These are phyloP conservation scores for Fomitopsis schrenkii DNA, from an alignment of 1,284 basidiomycete genomes.

Conservation along the genomic window DNA sequence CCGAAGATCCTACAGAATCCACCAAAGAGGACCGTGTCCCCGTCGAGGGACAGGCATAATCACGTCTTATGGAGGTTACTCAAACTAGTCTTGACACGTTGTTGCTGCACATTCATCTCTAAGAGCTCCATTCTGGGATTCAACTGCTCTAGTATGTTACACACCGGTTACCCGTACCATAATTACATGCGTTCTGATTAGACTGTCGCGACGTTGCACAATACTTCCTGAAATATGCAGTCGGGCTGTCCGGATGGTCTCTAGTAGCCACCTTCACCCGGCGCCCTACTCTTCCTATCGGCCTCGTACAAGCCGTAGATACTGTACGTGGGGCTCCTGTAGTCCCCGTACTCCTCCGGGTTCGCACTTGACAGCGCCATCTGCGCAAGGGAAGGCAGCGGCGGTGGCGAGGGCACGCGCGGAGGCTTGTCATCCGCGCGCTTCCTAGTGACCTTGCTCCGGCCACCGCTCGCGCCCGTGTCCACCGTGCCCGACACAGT, in stretches of 20 bases:
- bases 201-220: constrained; percentile 3
- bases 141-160: background rate
- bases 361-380: constrained; percentile 68
- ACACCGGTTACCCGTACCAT: constrained; percentile 10
- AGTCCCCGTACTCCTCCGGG: constrained; percentile 56
- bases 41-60: background rate
- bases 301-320: constrained; percentile 70
- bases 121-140: background rate
- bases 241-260: background rate
- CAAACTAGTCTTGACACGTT: too few species aligned
- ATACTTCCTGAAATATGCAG: background rate
- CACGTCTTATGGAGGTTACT: background rate
- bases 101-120: too few species aligned
- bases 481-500: constrained; percentile 21
- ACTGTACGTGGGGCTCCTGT: constrained; percentile 77
- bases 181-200: background rate
- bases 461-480: background rate
- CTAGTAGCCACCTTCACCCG: constrained; percentile 22
- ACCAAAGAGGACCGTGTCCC: too few species aligned
- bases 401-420: constrained; percentile 70
- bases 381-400: constrained; percentile 69
- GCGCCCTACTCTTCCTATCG: constrained; percentile 51
- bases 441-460: constrained; percentile 18
- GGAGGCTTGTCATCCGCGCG: constrained; percentile 60
- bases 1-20: background rate